Evolutionary conservation across 1,284 basidiomycete species (phyloP).

Genomic region (Pisolithus thermaeus): DNA sequence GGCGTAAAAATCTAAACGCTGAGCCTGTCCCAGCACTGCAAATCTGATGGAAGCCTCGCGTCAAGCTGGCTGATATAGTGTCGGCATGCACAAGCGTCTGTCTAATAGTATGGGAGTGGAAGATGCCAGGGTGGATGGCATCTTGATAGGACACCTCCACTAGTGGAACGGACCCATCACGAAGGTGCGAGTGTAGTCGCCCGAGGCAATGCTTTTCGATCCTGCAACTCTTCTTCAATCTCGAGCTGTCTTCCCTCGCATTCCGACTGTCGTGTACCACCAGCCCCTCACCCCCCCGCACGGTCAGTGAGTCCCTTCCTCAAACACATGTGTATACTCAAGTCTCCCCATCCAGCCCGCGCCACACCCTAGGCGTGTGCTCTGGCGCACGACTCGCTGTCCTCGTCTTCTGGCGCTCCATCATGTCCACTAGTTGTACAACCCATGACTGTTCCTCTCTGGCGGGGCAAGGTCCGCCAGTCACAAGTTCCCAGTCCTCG

Average conservation of each 20-base stretch:
- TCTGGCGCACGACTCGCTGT: too few relatives aligned
- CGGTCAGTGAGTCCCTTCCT: too few relatives aligned
- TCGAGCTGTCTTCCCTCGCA: not conserved
- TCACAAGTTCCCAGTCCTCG: not conserved
- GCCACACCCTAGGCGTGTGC: too few relatives aligned
- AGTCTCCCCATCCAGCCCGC: too few relatives aligned
- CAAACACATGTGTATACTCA: too few relatives aligned
- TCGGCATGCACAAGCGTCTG: too few relatives aligned
- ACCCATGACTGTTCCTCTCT: too few relatives aligned
- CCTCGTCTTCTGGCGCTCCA: not conserved
- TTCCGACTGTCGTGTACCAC: not conserved
- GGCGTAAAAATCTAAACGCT: not conserved
- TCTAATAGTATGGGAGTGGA: not conserved
- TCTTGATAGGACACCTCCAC: not conserved
- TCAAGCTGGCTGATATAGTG: not conserved
- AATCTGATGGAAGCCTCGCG: conserved; percentile 5
- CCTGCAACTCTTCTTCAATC: not conserved
- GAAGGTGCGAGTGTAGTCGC: not conserved
- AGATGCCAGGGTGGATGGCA: not conserved
- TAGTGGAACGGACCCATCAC: not conserved
- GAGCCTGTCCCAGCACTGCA: conserved; percentile 2
- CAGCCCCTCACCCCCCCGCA: too few relatives aligned
- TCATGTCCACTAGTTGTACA: not conserved
- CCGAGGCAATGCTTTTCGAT: not conserved
- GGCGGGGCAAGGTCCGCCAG: too few relatives aligned